Base-by-base conservation (phyloP, 306 rosid genomes). In the Gleditsia sinensis region DNA sequence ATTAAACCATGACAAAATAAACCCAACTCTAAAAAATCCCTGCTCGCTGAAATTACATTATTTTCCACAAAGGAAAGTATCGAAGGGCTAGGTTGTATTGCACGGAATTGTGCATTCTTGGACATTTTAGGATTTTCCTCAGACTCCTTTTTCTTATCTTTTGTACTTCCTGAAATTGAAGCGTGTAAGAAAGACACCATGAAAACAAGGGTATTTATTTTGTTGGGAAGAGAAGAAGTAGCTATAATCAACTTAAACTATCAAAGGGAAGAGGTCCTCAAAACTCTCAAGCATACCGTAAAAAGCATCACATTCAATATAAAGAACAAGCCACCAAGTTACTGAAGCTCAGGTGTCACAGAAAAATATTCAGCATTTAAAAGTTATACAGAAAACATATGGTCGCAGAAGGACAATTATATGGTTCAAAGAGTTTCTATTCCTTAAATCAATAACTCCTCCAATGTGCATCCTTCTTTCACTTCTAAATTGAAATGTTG, bases 41-140 rank as follows among this genome's bases (percentile, higher is more conserved):
- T 32, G 65, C 69, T 75, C 82, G 74, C 81, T 62, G 78, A 90
- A 81, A 83, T 88, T 94, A 94, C 98, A 87, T 94, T 94, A 72
- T 94, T 90, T 79, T 94, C 95, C 78, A 94, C 96, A 59, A 81
- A 91, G 42, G 96, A 83, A 40, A 91, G 90, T 85, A 94, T 83
- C 42, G 94, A 87, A 67, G 97, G 86, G 84, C 92, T 88, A 23
- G 98, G 98, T 70, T 87, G 89, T 76, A 94, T 94, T 66, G 93
- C 96, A 59, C 98, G 91, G 58, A 94, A 91, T 51, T 88, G 88
- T 7, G 98, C 96, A 80, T 87, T 94, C 85, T 68, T 80, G 40
- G 98, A 91, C 71, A 94, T 84, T 66, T 81, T 84, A 50, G 60
- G 81, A 40, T 86, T 88, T 83, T 86, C 60, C 80, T 71, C 97